Conservation (phyloP, 2,329 filamentous ascomycete species). For the Epichloe scottii region DNA sequence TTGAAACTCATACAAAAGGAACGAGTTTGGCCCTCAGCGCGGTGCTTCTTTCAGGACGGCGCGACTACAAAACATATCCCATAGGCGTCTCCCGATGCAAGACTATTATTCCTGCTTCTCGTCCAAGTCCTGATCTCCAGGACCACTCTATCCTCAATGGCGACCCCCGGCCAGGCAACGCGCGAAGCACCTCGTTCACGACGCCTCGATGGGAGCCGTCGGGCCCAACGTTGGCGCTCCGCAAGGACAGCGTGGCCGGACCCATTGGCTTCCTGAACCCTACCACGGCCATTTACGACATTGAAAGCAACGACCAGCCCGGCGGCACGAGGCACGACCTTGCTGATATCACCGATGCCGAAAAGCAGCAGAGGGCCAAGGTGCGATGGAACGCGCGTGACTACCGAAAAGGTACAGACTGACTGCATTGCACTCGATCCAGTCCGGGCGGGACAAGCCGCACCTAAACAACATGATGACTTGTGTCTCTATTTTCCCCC, state of each 20-base stretch:
- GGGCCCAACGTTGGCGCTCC: constrained; percentile 7
- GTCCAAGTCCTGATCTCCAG: background rate
- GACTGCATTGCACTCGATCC: background rate
- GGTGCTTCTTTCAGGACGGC: no score
- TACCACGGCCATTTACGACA: constrained; percentile 9
- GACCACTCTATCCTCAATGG: background rate
- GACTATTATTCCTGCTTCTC: no score
- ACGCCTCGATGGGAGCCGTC: constrained; percentile 6
- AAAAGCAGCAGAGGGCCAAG: constrained; percentile 4
- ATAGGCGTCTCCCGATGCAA: no score
- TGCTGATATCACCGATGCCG: constrained; percentile 1
- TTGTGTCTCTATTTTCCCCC: no score
- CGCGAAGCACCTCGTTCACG: constrained; percentile 6
- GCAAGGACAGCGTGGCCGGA: constrained; percentile 7
- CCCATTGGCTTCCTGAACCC: constrained; percentile 9
- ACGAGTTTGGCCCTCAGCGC: no score
- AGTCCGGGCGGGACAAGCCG: background rate
- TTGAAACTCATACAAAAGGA: no score
- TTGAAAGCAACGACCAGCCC: constrained; percentile 1
- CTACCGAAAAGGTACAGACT: constrained; percentile 6
- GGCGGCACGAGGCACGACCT: background rate
- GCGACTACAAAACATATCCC: no score
- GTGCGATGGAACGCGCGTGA: constrained; percentile 9
- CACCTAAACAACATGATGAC: background rate
- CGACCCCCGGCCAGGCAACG: background rate